phyloP scores from a whole-genome alignment of 305 asterid species.

The Coffea humblotiana region DNA sequence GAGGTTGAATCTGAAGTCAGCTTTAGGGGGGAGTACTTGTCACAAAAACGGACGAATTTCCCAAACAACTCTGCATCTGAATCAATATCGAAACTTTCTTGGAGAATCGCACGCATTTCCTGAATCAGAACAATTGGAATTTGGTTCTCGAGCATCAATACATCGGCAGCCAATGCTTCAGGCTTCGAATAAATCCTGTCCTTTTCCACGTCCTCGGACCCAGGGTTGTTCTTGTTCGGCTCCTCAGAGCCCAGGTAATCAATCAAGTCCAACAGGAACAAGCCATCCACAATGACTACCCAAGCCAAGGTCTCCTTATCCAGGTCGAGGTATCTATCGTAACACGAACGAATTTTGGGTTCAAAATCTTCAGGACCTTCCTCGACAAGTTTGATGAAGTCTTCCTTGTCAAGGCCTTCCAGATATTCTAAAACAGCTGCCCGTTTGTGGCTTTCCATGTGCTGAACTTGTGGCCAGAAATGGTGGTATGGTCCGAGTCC shows the following conservation, averaged over 20 bases:
- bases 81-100: background rate
- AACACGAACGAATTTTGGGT: background rate
- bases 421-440: background rate
- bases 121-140: background rate
- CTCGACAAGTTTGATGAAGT: background rate
- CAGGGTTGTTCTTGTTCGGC: no score
- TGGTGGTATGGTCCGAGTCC: constrained; percentile 14
- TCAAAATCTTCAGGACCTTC: no score
- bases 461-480: constrained; percentile 5
- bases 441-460: background rate
- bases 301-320: background rate
- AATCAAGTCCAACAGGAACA: background rate
- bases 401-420: fast-evolving
- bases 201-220: no score
- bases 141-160: constrained; percentile 11
- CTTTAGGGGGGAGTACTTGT: background rate
- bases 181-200: no score
- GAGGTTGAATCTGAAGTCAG: fast-evolving
- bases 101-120: background rate
- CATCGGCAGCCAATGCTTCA: background rate
- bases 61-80: background rate
- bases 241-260: no score
- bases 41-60: background rate
- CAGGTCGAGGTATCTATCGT: background rate
- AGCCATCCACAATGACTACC: background rate